These are phyloP conservation scores for Bonnemaisonia californica DNA, from an alignment of 31 red algal genomes.

Conservation along the genomic window DNA sequence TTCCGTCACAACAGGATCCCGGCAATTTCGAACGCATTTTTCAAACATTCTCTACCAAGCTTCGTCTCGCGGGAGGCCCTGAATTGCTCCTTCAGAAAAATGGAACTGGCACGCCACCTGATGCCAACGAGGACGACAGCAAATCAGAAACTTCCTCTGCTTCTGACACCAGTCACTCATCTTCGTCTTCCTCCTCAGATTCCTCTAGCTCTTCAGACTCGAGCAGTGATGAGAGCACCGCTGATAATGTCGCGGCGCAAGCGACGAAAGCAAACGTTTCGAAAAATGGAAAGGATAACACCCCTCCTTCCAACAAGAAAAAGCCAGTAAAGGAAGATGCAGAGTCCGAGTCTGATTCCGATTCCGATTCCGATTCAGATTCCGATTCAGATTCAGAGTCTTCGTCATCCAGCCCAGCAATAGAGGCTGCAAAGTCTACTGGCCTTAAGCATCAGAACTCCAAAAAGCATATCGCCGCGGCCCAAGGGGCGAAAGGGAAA, in stretches of 20 bases:
- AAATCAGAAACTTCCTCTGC: not conserved
- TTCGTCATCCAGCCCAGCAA: slow-evolving; percentile 20
- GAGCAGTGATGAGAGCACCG: not conserved
- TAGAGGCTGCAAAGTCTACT: not conserved
- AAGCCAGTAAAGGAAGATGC: too few species aligned
- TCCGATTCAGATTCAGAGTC: not conserved
- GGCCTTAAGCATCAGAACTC: not conserved
- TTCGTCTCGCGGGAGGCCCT: too few species aligned
- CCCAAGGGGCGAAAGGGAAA: not conserved
- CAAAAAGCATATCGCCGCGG: not conserved
- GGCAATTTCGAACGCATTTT: not conserved
- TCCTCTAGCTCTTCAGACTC: slow-evolving; percentile 11
- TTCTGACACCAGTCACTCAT: not conserved
- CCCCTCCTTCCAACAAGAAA: too few species aligned
- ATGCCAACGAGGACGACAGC: too few species aligned
- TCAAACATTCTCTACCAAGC: not conserved
- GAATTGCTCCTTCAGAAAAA: too few species aligned
- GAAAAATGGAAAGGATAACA: not conserved
- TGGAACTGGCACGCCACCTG: too few species aligned
- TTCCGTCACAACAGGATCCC: not conserved
- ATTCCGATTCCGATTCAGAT: slow-evolving; percentile 17
- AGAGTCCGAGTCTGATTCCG: slow-evolving; percentile 22
- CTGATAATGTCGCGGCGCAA: not conserved
- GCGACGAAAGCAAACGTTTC: not conserved
- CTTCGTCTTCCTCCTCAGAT: not conserved